Percentiles rank a stretch among this genome's conserved stretches.
These are phyloP conservation scores for Psilocybe azurescens DNA, from an alignment of 768 basidiomycete genomes.

Conservation along the genomic window DNA sequence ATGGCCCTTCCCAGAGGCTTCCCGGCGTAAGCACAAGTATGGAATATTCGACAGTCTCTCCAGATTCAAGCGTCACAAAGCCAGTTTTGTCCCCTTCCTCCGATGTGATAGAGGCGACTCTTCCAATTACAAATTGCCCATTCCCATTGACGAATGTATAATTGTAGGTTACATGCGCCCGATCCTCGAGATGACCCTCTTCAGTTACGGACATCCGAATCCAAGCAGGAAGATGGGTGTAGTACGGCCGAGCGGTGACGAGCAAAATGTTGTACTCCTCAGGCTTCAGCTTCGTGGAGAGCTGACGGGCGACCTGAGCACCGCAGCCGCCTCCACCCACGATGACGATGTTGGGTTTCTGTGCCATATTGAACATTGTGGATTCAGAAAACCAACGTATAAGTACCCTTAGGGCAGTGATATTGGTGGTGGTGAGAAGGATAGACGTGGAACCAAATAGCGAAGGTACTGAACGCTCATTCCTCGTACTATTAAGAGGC, in stretches of 20 bases:
- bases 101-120: conserved; percentile 37
- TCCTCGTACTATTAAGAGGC: conserved; percentile 1
- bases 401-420: neutral
- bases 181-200: conserved; percentile 47
- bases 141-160: conserved; percentile 51
- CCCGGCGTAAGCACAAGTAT: conserved; percentile 68
- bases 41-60: conserved; percentile 55
- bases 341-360: conserved; percentile 30
- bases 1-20: conserved; percentile 54
- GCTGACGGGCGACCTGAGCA: conserved; percentile 41
- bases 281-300: conserved; percentile 55
- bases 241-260: conserved; percentile 56
- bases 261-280: conserved; percentile 56
- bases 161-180: conserved; percentile 56
- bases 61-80: conserved; percentile 51
- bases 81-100: conserved; percentile 27
- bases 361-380: conserved; percentile 14
- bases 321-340: conserved; percentile 64
- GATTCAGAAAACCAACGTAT: neutral
- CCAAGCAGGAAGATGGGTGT: conserved; percentile 52
- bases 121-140: conserved; percentile 48
- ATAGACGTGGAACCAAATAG: conserved; percentile 1
- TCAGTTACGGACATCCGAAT: conserved; percentile 58
- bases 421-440: neutral
- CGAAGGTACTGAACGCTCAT: neutral